Base-by-base conservation (phyloP, 495 filamentous ascomycete species). In the Podospora tetraspora region DNA sequence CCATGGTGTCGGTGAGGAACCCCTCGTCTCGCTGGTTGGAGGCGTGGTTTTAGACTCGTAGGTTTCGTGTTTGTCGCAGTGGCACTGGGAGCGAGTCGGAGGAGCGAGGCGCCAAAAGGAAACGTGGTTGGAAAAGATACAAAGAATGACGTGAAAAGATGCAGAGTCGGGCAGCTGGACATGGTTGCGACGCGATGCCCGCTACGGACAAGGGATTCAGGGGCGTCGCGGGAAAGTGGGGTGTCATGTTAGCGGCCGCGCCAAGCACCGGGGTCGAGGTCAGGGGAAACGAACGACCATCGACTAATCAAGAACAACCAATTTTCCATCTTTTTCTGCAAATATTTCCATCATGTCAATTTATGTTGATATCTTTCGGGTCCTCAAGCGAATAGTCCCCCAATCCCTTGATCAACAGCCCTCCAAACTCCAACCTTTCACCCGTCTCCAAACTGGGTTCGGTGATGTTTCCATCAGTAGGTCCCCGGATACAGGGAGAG, bases 1-100 rank as follows among this genome's bases (percentile, higher is more conserved):
- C 78, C 81, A 83, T 83, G 43, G 24, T 37, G 63, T n/a, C 43
- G 43, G 43, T 52, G 19, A 52, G 19, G 43, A n/a, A 19, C 43
- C 43, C 19, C 43, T 52, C 43, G 43, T 52, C 13, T 52, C 43
- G 3, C 34, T n/a, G 19, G 43, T 9, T n/a, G 43, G 43, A n/a
- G 43, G 19, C 16, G 43, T 19, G 1, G 43, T n/a, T n/a, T 34
- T n/a, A 19, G 43, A 2, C 43, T 52, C 43, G 43, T 19, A 52
- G 43, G 16, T 52, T 52, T n/a, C 1, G 34, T 12, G 34, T n/a
- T 52, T 6, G 16, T 52, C 19, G 43, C n/a, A n/a, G n/a, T 3
- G 16, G 43, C 7, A n/a, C 43, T 52, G 43, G 43, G 43, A 52
- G 43, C 43, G 43, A 8, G 19, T n/a, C 8, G 6, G 43, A 52